These are phyloP conservation scores for Eutypella sp. DNA, from an alignment of 2,329 filamentous ascomycete genomes.

Conservation along the genomic window DNA sequence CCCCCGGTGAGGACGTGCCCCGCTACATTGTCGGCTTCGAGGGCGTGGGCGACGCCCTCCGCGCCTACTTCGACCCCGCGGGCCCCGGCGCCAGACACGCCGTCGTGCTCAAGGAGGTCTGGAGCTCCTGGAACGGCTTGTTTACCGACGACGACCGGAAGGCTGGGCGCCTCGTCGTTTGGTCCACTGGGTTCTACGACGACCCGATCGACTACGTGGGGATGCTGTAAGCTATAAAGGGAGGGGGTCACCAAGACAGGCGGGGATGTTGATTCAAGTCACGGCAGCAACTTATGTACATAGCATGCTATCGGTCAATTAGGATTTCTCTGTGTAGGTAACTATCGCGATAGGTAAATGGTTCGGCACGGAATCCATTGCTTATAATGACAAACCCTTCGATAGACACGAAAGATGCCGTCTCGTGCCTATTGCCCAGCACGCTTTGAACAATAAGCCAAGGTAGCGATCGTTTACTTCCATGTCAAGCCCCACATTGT, in stretches of 20 bases:
- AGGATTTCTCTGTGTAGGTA: neutral
- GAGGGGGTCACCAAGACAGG: no score
- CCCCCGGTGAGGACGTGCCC: conserved; percentile 37
- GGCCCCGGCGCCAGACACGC: conserved; percentile 35
- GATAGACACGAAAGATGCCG: no score
- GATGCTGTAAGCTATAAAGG: neutral
- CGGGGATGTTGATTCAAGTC: no score
- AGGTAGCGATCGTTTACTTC: no score
- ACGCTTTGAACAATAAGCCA: no score
- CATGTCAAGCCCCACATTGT: no score
- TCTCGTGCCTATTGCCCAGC: no score
- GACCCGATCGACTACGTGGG: neutral
- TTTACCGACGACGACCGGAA: conserved; percentile 59
- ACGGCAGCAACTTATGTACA: no score
- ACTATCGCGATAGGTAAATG: no score
- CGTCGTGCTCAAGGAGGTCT: conserved; percentile 42
- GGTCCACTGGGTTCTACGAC: conserved; percentile 35
- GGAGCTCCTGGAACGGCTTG: conserved; percentile 55
- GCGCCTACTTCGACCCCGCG: conserved; percentile 37
- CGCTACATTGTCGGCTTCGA: conserved; percentile 59
- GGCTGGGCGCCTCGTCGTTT: conserved; percentile 53
- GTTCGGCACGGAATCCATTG: no score
- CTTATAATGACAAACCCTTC: no score
- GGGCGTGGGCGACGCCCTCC: conserved; percentile 46
- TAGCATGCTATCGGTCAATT: neutral